These are phyloP conservation scores for Candida insectorum DNA, from an alignment of 805 yeast genomes.

Conservation along the genomic window DNA sequence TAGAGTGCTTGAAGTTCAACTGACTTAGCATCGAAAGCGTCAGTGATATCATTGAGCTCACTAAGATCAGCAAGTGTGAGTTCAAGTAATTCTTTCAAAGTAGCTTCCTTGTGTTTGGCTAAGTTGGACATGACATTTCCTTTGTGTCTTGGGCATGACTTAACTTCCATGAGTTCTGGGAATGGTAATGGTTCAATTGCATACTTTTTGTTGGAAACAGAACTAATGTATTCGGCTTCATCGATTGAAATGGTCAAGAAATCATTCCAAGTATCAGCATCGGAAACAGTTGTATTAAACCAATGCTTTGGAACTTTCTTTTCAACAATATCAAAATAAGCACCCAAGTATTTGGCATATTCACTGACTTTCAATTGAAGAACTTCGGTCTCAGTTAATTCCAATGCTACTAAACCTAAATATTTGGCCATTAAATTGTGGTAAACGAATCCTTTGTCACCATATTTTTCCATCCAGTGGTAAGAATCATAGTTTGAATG, in stretches of 20 bases:
- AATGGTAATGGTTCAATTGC: constrained; percentile 13
- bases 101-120: constrained; percentile 5
- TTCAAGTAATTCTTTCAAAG: constrained; percentile 19
- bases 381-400: constrained; percentile 56
- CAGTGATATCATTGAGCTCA: constrained; percentile 19
- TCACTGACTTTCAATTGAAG: constrained; percentile 44
- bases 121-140: constrained; percentile 8
- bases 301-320: constrained; percentile 31
- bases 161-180: constrained; percentile 15
- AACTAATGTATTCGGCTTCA: constrained; percentile 14
- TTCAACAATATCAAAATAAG: constrained; percentile 30
- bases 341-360: constrained; percentile 44
- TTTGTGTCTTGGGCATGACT: constrained; percentile 10
- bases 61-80: constrained; percentile 18
- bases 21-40: constrained; percentile 25
- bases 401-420: constrained; percentile 52
- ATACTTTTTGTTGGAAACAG: constrained; percentile 20
- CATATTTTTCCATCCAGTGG: constrained; percentile 50
- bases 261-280: constrained; percentile 14
- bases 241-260: constrained; percentile 13
- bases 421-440: constrained; percentile 60
- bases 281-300: constrained; percentile 19
- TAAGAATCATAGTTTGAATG: constrained; percentile 60
- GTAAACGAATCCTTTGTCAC: constrained; percentile 49
- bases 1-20: constrained; percentile 24